A percentile compares a stretch with the other conserved stretches of the same genome.
Evolutionary conservation across 768 basidiomycete genomes (phyloP).

Genomic region (Tulasnella calospora): DNA sequence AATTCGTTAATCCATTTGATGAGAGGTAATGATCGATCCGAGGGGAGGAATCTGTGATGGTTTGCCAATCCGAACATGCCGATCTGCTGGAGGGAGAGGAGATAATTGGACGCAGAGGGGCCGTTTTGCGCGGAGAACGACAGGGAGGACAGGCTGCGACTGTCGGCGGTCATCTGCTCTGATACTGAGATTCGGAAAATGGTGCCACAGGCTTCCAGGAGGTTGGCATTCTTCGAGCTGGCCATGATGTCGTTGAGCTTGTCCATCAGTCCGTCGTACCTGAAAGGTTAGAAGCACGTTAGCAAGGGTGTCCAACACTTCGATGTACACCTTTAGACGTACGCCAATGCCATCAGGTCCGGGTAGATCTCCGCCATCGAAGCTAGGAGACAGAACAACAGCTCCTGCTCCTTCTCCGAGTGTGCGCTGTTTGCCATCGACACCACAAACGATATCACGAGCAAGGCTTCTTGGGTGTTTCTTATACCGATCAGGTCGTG

Average conservation of each 20-base stretch:
- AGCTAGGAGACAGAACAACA: conserved; percentile 70
- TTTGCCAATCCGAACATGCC: conserved; percentile 71
- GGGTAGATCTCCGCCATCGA: conserved; percentile 65
- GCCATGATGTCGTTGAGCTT: conserved; percentile 67
- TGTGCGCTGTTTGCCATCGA: conserved; percentile 71
- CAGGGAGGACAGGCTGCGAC: conserved; percentile 52
- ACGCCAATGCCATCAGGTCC: conserved; percentile 68
- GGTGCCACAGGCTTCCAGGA: conserved; percentile 66
- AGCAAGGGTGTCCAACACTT: conserved; percentile 1
- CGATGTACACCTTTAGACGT: conserved; percentile 38
- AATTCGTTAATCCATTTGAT: conserved; percentile 70
- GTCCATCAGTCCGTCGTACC: conserved; percentile 72
- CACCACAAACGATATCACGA: conserved; percentile 67
- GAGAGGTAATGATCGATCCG: conserved; percentile 48
- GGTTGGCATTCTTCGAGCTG: conserved; percentile 62
- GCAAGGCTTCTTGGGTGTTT: conserved; percentile 61
- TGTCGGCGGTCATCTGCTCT: conserved; percentile 38
- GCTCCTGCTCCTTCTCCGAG: conserved; percentile 73
- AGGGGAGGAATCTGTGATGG: conserved; percentile 64
- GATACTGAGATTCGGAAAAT: conserved; percentile 67
- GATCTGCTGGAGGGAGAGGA: conserved; percentile 59
- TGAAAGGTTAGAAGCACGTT: conserved; percentile 34
- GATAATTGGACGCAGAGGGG: conserved; percentile 45
- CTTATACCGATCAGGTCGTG: conserved; percentile 55
- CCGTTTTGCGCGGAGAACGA: conserved; percentile 60